Evolutionary conservation across 2,329 filamentous ascomycete genomes (phyloP), one percentile per base, ranked within the genome.

Genomic region (Talaromyces atroroseus): DNA sequence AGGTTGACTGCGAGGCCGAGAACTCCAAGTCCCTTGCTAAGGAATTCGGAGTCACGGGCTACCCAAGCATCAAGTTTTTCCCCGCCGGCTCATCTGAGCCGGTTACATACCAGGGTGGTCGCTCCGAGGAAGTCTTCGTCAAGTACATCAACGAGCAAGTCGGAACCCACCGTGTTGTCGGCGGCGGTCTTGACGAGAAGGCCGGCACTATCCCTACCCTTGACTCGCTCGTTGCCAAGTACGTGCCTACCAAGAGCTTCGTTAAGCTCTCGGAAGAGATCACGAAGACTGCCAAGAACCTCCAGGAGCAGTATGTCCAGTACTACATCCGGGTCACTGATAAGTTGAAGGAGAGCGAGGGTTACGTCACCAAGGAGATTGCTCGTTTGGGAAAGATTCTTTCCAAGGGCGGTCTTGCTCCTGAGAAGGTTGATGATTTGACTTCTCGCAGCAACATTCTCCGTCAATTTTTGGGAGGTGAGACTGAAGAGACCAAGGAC

Each of bases 61-160:
- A 95, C 81, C 94, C 94, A 50, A 99, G 94, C 61, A 96, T 99
- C 80, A 96, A 96, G 79, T 99, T 87, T 83, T 99, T 96, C 83
- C 83, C 90, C 64, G 88, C 88, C 72, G 92, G 91, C 65, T 89
- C 85, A 69, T 88, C 82, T 61, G 84, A 88, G 68, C 74, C 85
- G 47, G 81, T 86, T 65, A 70, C 79, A 47, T 99, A 96, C 81
- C 76, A 80, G 54, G 87, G 88, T 59, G 89, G 82, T 60, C 92
- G 94, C 63, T 78, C 79, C 50, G 90, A 96, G 79, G 79, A 82
- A 48, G 88, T 85, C 62, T 79, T 99, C 44, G 73, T 97, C 63
- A 73, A 81, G 4, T 99, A 88, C 78, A 71, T 99, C 75, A 99
- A 99, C 80, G 80, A 85, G 65, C 89, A 96, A 78, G 82, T 90